These are phyloP conservation scores for Ganoderma sinense DNA, from an alignment of 1,284 basidiomycete species.

Conservation along the genomic window DNA sequence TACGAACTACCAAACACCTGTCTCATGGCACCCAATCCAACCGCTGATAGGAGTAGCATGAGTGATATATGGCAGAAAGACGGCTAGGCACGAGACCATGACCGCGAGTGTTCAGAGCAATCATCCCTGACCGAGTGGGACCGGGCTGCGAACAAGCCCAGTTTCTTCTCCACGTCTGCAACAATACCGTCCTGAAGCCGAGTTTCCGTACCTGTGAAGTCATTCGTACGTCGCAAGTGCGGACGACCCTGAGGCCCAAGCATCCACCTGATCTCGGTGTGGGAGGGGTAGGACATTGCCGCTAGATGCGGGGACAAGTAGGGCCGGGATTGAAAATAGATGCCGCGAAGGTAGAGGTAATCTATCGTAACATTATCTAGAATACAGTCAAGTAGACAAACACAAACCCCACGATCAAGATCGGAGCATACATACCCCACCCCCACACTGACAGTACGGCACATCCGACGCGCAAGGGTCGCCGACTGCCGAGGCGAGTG, in stretches of 20 bases:
- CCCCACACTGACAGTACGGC: neutral
- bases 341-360: neutral
- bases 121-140: no score
- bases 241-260: no score
- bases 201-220: no score
- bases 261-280: neutral
- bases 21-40: neutral
- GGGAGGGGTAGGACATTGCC: neutral
- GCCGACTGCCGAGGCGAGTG: neutral
- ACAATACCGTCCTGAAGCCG: no score
- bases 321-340: neutral
- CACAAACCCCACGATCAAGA: neutral
- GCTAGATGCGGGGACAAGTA: no score
- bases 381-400: constrained; percentile 23
- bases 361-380: constrained; percentile 26
- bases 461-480: neutral
- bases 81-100: no score
- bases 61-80: no score
- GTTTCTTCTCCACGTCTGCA: neutral
- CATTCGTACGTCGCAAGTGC: no score
- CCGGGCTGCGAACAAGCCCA: neutral
- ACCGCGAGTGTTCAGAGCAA: no score
- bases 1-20: neutral
- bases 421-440: constrained; percentile 8
- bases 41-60: no score